Evolutionary conservation across 73 alveolate species (phyloP).

Genomic region (Blepharisma japonicum): DNA sequence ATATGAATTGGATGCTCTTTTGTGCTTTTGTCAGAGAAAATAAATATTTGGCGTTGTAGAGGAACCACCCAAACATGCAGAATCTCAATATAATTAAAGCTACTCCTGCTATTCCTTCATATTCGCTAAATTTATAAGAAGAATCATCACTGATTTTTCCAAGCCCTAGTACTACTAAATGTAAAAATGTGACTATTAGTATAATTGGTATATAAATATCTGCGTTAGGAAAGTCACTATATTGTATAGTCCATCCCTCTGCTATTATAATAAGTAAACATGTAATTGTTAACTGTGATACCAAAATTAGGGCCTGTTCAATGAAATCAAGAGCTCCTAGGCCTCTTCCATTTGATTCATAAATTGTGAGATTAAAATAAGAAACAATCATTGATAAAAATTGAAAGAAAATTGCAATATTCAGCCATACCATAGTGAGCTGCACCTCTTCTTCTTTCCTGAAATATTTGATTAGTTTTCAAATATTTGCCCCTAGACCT

Average conservation of each 20-base stretch:
- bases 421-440: background rate
- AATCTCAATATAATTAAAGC: constrained; percentile 13
- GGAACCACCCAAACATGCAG: background rate
- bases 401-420: background rate
- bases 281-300: background rate
- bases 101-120: constrained; percentile 27
- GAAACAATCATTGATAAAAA: background rate
- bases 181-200: background rate
- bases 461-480: background rate
- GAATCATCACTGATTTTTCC: constrained; percentile 31
- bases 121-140: constrained; percentile 12
- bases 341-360: constrained; percentile 22
- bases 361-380: background rate
- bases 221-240: constrained; percentile 21
- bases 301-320: background rate
- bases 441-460: constrained; percentile 13
- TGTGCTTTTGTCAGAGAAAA: background rate
- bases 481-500: constrained; percentile 23
- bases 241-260: constrained; percentile 29
- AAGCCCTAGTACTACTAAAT: background rate
- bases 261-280: constrained; percentile 16
- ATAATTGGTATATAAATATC: constrained; percentile 28
- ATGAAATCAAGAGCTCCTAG: background rate
- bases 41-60: background rate
- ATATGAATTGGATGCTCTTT: background rate